These are phyloP conservation scores for Aciculoconidium aculeatum DNA, from an alignment of 805 yeast species.

Conservation along the genomic window DNA sequence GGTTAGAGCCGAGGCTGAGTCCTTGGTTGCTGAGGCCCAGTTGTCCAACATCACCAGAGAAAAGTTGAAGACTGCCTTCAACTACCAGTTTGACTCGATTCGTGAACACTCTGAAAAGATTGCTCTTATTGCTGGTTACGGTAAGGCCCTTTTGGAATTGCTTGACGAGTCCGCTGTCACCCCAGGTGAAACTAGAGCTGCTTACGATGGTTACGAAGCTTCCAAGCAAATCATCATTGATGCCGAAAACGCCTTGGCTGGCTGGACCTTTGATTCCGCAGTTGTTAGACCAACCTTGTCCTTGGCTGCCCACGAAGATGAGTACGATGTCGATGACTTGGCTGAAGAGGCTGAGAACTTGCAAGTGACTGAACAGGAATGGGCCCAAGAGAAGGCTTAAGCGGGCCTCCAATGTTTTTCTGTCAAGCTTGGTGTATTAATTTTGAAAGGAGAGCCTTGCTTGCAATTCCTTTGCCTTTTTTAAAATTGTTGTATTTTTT, in stretches of 20 bases:
- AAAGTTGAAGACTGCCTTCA: slow-evolving; percentile 94
- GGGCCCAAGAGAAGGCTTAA: slow-evolving; percentile 27
- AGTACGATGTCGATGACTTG: slow-evolving; percentile 37
- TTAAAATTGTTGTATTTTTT: slow-evolving; percentile 6
- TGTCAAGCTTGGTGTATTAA: too few species aligned
- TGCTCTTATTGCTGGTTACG: slow-evolving; percentile 97
- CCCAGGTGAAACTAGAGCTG: slow-evolving; percentile 98
- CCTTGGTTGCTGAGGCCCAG: slow-evolving; percentile 98
- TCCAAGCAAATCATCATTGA: slow-evolving; percentile 96
- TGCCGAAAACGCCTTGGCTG: slow-evolving; percentile 90
- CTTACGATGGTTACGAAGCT: slow-evolving; percentile 97
- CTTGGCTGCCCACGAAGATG: slow-evolving; percentile 53
- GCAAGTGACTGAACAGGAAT: slow-evolving; percentile 53
- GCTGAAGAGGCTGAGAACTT: slow-evolving; percentile 39
- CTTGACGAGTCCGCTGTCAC: slow-evolving; percentile 96
- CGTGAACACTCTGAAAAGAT: slow-evolving; percentile 95
- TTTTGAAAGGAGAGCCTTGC: slow-evolving; percentile 3
- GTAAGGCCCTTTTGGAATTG: slow-evolving; percentile 93
- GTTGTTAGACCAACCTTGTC: slow-evolving; percentile 91
- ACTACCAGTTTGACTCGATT: slow-evolving; percentile 92
- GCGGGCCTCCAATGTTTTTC: too few species aligned
- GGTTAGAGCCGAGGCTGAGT: slow-evolving; percentile 98
- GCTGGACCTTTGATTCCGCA: slow-evolving; percentile 96
- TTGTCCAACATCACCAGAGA: slow-evolving; percentile 97
- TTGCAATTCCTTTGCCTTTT: too few species aligned